These are phyloP conservation scores for Chiua virens DNA, from an alignment of 768 basidiomycete genomes.

Conservation along the genomic window DNA sequence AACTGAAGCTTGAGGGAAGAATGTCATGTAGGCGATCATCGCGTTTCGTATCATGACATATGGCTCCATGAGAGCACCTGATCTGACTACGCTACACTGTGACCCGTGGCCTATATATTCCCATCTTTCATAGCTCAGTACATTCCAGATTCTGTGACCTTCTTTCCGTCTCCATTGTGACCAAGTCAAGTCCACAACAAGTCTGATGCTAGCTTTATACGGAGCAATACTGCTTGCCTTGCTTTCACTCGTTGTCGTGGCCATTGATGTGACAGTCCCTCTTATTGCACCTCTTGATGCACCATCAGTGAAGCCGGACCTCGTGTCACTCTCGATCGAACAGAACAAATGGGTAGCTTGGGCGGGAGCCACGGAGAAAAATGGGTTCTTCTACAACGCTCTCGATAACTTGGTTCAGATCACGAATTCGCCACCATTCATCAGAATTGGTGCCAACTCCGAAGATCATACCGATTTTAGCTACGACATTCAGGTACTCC, in stretches of 20 bases:
- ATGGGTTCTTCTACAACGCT: constrained; percentile 60
- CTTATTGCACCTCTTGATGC: constrained; percentile 37
- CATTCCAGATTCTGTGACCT: neutral
- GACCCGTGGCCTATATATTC: neutral
- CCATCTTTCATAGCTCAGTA: neutral
- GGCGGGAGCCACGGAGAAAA: constrained; percentile 50
- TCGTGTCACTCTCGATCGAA: constrained; percentile 68
- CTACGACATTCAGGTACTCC: constrained; percentile 44
- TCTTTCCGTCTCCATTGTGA: neutral
- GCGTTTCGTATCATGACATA: no score
- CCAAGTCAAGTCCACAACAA: neutral
- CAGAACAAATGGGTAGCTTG: constrained; percentile 72
- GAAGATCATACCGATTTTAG: constrained; percentile 61
- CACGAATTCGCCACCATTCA: constrained; percentile 52
- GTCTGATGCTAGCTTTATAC: neutral
- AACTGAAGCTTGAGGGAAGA: no score
- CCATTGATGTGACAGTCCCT: constrained; percentile 40
- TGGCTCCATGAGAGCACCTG: no score
- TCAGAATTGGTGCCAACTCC: constrained; percentile 59
- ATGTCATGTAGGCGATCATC: no score
- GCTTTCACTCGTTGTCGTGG: constrained; percentile 4
- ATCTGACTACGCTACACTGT: no score
- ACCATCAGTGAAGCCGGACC: constrained; percentile 40
- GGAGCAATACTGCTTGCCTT: neutral
- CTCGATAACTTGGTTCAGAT: constrained; percentile 55